Evolutionary conservation across 176 grass and related monocot genomes (phyloP), one percentile per base, ranked within the genome.

Genomic region (Raddia guianensis): DNA sequence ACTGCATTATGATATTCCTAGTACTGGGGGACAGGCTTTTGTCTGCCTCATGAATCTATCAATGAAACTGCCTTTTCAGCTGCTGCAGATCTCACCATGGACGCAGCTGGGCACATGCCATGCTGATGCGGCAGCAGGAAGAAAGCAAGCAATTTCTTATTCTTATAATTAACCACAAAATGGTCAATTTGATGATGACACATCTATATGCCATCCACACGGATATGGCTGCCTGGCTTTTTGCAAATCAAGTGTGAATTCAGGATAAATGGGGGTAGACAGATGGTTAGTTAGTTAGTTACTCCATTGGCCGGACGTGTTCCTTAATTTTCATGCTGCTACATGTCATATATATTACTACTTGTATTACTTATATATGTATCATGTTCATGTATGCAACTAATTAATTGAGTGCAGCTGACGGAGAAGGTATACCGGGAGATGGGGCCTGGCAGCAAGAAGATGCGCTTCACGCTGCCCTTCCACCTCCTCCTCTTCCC

Each of bases 401-500:
- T 61, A 3, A 13, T 85, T 61, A 3, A 13, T 85, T 43, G 37
- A 60, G 61, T 70, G 19, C 88, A 98, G 96, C 79, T 98, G 27
- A 85, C 90, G 11, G 96, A 98, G 76, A 88, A 70, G 64, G 13
- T 82, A 6, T 98, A 91, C 84, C 82, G 64, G 71, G 52, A 72
- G 21, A 68, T 98, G 67, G 81, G 86, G 15, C 8, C 65, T 49
- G 46, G 52, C 54, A 84, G 84, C 10, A 90, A 87, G 79, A 91
- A 76, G 67, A 72, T 98, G 10, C 86, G 90, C 19, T 98, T 89
- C 73, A 86, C 88, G 0, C 8, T 86, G 7, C 96, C 96, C 3
- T 93, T 89, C 4, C 92, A 86, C 3, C 65, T 98, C 56, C 82
- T 95, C 19, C 88, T 92, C 16, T 98, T 89, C 80, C 96, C 96